Conservation (phyloP, 2,329 filamentous ascomycete species). For the Ilyonectria mors-panacis region DNA sequence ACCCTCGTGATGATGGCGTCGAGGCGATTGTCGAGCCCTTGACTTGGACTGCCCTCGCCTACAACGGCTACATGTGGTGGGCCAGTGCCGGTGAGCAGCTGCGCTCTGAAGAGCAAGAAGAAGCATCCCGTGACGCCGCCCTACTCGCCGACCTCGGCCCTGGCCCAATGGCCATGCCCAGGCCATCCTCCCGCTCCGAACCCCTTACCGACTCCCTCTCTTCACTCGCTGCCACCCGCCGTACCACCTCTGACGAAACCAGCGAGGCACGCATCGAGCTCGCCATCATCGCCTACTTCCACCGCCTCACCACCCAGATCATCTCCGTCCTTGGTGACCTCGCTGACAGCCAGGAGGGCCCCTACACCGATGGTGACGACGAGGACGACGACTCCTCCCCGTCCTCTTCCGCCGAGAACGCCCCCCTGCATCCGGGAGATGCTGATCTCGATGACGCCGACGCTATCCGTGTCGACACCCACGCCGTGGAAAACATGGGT, state of each 20-base stretch:
- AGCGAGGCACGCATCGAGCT: conserved; percentile 72
- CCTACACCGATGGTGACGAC: conserved; percentile 52
- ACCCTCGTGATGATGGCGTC: conserved; percentile 63
- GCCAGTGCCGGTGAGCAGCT: conserved; percentile 84
- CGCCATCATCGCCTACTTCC: conserved; percentile 85
- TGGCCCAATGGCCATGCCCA: conserved; percentile 52
- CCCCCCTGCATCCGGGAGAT: conserved; percentile 43
- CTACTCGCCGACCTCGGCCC: conserved; percentile 68
- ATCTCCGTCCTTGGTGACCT: conserved; percentile 74
- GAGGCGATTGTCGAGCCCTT: conserved; percentile 73
- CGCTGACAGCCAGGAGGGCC: conserved; percentile 65
- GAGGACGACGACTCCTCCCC: conserved; percentile 56
- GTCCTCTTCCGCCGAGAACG: conserved; percentile 46
- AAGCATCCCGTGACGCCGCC: conserved; percentile 67
- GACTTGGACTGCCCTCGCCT: conserved; percentile 82
- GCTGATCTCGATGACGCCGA: conserved; percentile 48
- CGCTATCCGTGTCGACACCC: conserved; percentile 71
- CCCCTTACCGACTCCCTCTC: conserved; percentile 61
- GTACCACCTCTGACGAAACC: conserved; percentile 50
- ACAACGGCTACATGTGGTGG: conserved; percentile 92
- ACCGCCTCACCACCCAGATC: conserved; percentile 79
- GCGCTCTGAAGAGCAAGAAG: conserved; percentile 72
- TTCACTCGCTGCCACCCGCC: conserved; percentile 58
- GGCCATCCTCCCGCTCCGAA: conserved; percentile 50
- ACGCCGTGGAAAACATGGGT: conserved; percentile 79